phyloP scores from a whole-genome alignment of 2,329 filamentous ascomycete genomes.

The Penicillium sp. region DNA sequence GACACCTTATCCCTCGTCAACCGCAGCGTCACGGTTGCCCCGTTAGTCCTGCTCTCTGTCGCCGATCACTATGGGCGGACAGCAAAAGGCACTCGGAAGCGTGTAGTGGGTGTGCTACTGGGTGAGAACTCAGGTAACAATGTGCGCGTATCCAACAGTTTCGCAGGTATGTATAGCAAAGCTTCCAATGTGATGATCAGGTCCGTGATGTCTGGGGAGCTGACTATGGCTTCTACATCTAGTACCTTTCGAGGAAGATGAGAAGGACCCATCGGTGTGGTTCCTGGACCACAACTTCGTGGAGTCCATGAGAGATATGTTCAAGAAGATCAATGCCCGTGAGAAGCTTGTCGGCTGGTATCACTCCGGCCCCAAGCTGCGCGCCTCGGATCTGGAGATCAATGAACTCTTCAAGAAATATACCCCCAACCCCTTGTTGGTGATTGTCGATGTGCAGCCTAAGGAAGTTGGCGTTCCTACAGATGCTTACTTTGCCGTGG shows the following conservation, averaged over 20 bases:
- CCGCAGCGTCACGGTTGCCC: constrained; percentile 93
- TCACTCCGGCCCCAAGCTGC: constrained; percentile 94
- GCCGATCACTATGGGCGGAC: constrained; percentile 98
- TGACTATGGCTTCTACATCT: constrained; percentile 10
- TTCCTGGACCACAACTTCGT: constrained; percentile 99
- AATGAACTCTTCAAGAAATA: constrained; percentile 99
- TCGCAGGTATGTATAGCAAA: constrained; percentile 69
- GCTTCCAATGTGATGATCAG: constrained; percentile 4
- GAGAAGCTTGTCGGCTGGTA: constrained; percentile 99
- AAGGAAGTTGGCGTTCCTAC: constrained; percentile 97
- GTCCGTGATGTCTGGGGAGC: not conserved
- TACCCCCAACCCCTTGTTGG: constrained; percentile 90
- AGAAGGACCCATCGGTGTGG: constrained; percentile 98
- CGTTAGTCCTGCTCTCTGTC: constrained; percentile 93
- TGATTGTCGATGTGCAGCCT: constrained; percentile 97
- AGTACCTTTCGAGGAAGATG: constrained; percentile 99
- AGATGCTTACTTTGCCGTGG: constrained; percentile 97
- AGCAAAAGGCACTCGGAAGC: constrained; percentile 81
- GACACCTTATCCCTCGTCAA: constrained; percentile 94
- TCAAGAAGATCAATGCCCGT: constrained; percentile 98
- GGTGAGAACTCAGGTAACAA: constrained; percentile 96
- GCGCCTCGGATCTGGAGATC: constrained; percentile 96
- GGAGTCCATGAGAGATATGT: constrained; percentile 99
- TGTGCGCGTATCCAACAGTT: constrained; percentile 97
- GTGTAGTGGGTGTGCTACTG: constrained; percentile 91